A percentile compares a stretch with the other conserved stretches of the same genome.
Conservation (phyloP, 2,329 filamentous ascomycete genomes). For the Verticillium longisporum region DNA sequence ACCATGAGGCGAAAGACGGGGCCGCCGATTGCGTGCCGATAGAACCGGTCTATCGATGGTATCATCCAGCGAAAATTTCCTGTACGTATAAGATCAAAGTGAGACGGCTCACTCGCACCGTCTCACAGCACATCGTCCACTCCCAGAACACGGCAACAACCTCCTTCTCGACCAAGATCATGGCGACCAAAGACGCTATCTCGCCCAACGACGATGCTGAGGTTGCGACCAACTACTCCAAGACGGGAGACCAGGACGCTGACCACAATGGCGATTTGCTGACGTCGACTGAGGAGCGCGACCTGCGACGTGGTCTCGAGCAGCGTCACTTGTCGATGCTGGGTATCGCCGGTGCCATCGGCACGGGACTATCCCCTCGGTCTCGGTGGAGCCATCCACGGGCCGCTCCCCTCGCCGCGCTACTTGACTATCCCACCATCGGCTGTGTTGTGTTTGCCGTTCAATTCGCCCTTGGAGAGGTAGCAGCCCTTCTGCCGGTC, state of each 20-base stretch:
- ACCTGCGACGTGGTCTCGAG: slow-evolving; percentile 40
- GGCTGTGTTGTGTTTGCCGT: slow-evolving; percentile 51
- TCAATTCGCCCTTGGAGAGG: slow-evolving; percentile 53
- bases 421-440: slow-evolving; percentile 48
- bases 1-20: not conserved
- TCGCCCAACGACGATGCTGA: not conserved
- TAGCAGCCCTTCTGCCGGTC: slow-evolving; percentile 54
- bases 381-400: slow-evolving; percentile 45
- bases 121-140: not conserved
- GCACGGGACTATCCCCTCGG: slow-evolving; percentile 55
- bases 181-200: not conserved
- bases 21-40: not conserved
- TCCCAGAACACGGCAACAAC: not conserved
- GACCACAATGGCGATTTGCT: slow-evolving; percentile 35
- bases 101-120: not conserved
- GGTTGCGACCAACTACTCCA: not conserved
- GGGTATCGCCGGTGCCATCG: slow-evolving; percentile 54
- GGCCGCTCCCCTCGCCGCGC: slow-evolving; percentile 40
- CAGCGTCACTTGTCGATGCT: slow-evolving; percentile 56
- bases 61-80: not conserved
- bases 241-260: not conserved
- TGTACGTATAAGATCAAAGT: not conserved
- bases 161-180: not conserved
- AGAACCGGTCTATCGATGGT: not conserved
- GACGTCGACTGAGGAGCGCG: slow-evolving; percentile 39